A percentile compares a stretch with the other conserved stretches of the same genome.
Conservation (phyloP, 257 asterid genomes). For the Orobanche coerulescens region DNA sequence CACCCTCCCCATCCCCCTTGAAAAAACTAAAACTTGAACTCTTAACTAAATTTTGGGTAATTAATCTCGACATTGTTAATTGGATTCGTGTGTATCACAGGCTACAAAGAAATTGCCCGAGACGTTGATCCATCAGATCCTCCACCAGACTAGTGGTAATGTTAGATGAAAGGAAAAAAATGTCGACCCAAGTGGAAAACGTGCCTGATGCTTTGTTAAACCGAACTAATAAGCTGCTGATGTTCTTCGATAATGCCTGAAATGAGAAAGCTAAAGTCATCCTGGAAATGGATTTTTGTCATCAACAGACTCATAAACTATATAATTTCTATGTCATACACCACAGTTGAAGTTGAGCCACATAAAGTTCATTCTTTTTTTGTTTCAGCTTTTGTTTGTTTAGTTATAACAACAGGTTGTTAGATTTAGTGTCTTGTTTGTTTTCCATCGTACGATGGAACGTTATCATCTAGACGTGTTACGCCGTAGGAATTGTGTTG, state of each 20-base stretch:
- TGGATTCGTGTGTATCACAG: constrained; percentile 28
- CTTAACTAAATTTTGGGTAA: too few species aligned
- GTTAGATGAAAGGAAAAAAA: constrained; percentile 17
- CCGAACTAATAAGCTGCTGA: background rate
- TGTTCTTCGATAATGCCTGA: background rate
- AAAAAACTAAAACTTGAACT: too few species aligned
- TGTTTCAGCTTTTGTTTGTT: background rate
- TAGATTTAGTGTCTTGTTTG: background rate
- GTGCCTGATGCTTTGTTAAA: background rate
- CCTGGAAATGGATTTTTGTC: constrained; percentile 3
- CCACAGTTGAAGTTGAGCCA: background rate
- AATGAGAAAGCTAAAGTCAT: background rate
- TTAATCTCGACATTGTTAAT: background rate
- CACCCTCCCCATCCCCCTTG: too few species aligned
- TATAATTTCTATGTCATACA: too few species aligned
- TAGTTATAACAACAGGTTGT: background rate
- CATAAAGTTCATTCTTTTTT: constrained; percentile 4
- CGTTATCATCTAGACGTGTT: constrained; percentile 7
- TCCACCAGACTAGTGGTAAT: constrained; percentile 29
- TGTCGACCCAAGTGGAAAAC: background rate
- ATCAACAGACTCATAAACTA: too few species aligned
- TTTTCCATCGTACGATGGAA: background rate
- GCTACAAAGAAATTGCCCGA: constrained; percentile 72
- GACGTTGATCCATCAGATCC: constrained; percentile 65
- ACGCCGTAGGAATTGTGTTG: background rate